A percentile compares a stretch with the other conserved stretches of the same genome.
Conservation (phyloP, 371 early-diverging fungal species). For the Choanephora cucurbitarum region DNA sequence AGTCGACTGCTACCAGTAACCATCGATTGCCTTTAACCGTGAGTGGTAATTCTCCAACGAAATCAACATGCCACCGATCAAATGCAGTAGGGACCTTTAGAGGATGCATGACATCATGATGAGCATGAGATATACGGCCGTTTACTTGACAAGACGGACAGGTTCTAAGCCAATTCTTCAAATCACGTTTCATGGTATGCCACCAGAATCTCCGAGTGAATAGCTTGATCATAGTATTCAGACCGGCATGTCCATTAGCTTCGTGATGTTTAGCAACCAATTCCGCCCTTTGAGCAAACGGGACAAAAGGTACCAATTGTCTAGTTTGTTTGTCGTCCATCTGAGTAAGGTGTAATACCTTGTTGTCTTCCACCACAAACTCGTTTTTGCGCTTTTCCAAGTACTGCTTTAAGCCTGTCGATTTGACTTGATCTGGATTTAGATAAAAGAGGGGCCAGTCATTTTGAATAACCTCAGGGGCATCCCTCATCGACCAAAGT, state of each 20-base stretch:
- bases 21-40: too few relatives aligned
- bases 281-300: slow-evolving; percentile 10
- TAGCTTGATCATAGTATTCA: not conserved
- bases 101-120: slow-evolving; percentile 13
- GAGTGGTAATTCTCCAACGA: not conserved
- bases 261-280: slow-evolving; percentile 3
- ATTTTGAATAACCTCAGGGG: not conserved
- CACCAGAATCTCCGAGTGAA: too few relatives aligned
- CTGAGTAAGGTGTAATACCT: not conserved
- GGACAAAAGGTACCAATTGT: not conserved
- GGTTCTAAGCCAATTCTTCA: slow-evolving; percentile 11
- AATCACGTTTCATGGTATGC: too few relatives aligned
- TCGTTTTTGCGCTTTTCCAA: too few relatives aligned
- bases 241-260: slow-evolving; percentile 12
- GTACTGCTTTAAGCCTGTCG: too few relatives aligned
- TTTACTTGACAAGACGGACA: slow-evolving; percentile 24
- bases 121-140: not conserved
- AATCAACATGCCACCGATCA: slow-evolving; percentile 30
- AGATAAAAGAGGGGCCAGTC: slow-evolving; percentile 27
- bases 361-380: too few relatives aligned
- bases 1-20: slow-evolving; percentile 6
- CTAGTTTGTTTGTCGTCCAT: not conserved
- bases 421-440: not conserved
- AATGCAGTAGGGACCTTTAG: slow-evolving; percentile 13
- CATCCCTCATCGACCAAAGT: not conserved